Base-by-base conservation (phyloP, 1,139 yeast species). In the Casaregolazyma lundiana region DNA sequence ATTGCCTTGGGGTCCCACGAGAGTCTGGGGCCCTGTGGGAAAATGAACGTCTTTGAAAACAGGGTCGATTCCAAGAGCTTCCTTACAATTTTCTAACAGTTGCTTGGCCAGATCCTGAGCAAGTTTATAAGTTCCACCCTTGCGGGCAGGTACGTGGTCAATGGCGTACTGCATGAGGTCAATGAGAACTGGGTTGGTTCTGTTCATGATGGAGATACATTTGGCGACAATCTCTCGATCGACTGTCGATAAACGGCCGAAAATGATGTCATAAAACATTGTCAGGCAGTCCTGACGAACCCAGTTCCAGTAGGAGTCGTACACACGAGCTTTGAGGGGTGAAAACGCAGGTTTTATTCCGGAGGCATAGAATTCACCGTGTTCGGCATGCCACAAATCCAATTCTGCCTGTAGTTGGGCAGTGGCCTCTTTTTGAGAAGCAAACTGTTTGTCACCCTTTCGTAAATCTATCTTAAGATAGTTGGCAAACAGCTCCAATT, bases 281-380 rank as follows among this genome's bases (percentile, higher is more conserved):
- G 90, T 81, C 59, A 92, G 73, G 52, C 94, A 86, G 67, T 94
- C 96, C 73, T 92, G 98, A 71, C 97, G 86, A 40, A 97, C 97
- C 98, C 98, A 92, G 70, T 94, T 94, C 98, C 98, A 92, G 70
- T 90, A 89, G 21, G 97, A 89, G 69, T 92, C 97, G 68, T 92
- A 92, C 46, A 85, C 81, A 74, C 98, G 86, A 35, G 97, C 95
- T 73, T 92, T 92, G 71, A 85, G 78, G 53, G 94, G 77, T 37
- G 96, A 86, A 72, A 92, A 92, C 7, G 84, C 81, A 43, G 98
- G 96, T 57, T 81, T 76, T 60, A 92, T 84, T 65, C 98, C 97
- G 50, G 81, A 77, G 44, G 97, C 92, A 66, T 90, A 92, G 64
- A 83, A 83, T 63, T 92, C 97, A 56, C 98, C 98, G 63, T 92